A percentile compares a stretch with the other conserved stretches of the same genome.
Conservation (phyloP, 352 stramenopile species). For the Phytophthora quininea region DNA sequence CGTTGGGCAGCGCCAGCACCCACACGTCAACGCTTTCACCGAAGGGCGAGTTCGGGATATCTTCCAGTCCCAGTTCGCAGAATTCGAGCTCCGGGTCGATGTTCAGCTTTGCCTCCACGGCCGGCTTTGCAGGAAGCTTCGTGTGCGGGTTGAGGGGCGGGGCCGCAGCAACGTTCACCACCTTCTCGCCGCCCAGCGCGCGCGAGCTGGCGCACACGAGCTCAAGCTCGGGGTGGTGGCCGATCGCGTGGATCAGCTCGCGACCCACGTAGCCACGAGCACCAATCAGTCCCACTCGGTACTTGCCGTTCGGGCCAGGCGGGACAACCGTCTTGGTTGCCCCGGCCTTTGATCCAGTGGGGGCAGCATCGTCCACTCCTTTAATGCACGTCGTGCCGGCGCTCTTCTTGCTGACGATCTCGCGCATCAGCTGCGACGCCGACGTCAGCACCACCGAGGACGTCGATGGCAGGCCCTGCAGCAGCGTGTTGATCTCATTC, state of each 20-base stretch:
- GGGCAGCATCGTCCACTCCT: constrained; percentile 41
- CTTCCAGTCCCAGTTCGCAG: constrained; percentile 79
- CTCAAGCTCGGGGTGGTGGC: constrained; percentile 76
- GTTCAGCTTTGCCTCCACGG: constrained; percentile 46
- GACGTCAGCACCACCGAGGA: constrained; percentile 90
- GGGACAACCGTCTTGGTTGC: constrained; percentile 21
- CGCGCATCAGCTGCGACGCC: constrained; percentile 72
- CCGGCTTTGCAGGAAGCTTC: constrained; percentile 63
- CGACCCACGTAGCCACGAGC: constrained; percentile 87
- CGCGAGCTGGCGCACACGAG: constrained; percentile 87
- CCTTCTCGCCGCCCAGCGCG: constrained; percentile 76
- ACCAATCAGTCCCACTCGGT: constrained; percentile 85
- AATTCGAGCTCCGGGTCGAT: constrained; percentile 83
- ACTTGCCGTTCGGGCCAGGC: constrained; percentile 48
- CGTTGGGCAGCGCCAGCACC: constrained; percentile 88
- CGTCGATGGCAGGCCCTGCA: constrained; percentile 73
- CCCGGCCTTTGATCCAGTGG: constrained; percentile 15
- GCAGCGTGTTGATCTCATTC: constrained; percentile 89
- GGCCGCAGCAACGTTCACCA: constrained; percentile 73
- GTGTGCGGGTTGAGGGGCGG: constrained; percentile 87
- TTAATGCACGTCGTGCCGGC: constrained; percentile 85
- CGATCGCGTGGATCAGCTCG: constrained; percentile 87
- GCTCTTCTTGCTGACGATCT: constrained; percentile 89
- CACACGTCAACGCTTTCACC: constrained; percentile 87
- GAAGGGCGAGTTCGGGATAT: constrained; percentile 69